Base-by-base conservation (phyloP, 495 filamentous ascomycete genomes). In the Trypethelium eluteriae region DNA sequence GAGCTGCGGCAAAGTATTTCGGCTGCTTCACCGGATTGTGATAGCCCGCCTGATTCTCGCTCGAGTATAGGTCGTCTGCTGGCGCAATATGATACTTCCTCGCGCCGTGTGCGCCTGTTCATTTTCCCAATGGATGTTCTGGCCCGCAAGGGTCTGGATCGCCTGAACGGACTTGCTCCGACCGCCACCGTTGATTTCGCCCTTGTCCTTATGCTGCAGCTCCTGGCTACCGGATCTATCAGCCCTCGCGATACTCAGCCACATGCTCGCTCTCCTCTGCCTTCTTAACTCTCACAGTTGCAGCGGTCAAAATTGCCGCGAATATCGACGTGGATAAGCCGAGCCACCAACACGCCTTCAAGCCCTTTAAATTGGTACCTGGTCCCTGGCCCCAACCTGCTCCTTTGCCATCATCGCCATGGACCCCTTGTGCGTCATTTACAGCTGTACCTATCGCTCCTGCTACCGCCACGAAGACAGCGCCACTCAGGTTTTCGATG, bases 241-340 rank as follows among this genome's bases (percentile, higher is more conserved):
- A 25, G 25, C 25, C 25, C 25, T 25, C 25, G 25, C 25, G 25
- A 25, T 0, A 25, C 32, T 59, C 53, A 59, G 53, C 53, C 18
- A 83, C 79, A 70, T 83, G 81, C 62, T 82, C 80, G 68, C 82
- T 81, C 69, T 83, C 80, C 65, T 82, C 80, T 34, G 79, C 77
- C 71, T 80, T 81, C 0, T 76, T 77, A 66, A 81, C 81, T 50
- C 80, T 69, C 39, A 81, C 79, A 70, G 74, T 74, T 3, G 75
- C 70, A 9, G 74, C 70, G 1, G 78, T 80, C 38, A 83, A 78
- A 12, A 77, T 65, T 12, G 77, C 79, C 7, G 79, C 80, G 25
- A 74, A 41, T 38, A 81, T 38, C 62, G 79, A 72, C 4, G 71
- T 72, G 0, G 64, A 77, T 41, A 83, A 67, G 0, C 74, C 78